A percentile compares a stretch with the other conserved stretches of the same genome.
phyloP scores from a whole-genome alignment of 2,329 filamentous ascomycete genomes.

The Rhynchosporium graminicola region DNA sequence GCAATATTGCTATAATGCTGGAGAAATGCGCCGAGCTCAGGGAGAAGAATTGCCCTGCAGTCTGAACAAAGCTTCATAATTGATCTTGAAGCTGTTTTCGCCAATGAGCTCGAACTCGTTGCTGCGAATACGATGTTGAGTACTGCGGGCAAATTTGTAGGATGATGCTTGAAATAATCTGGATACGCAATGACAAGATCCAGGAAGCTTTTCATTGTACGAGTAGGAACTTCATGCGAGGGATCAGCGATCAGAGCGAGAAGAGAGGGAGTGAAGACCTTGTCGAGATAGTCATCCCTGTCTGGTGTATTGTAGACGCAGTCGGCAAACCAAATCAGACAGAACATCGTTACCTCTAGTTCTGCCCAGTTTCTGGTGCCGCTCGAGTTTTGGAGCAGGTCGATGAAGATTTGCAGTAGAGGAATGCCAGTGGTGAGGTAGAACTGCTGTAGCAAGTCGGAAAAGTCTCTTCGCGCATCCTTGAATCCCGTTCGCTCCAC shows the following conservation, averaged over 20 bases:
- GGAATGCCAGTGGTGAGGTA: slow-evolving; percentile 61
- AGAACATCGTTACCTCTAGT: slow-evolving; percentile 62
- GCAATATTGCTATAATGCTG: slow-evolving; percentile 69
- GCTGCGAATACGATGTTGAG: slow-evolving; percentile 75
- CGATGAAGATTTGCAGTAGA: slow-evolving; percentile 58
- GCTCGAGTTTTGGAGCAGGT: slow-evolving; percentile 54
- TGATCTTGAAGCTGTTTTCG: slow-evolving; percentile 70
- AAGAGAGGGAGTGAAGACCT: slow-evolving; percentile 62
- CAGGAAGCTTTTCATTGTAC: slow-evolving; percentile 68
- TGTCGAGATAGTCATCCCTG: slow-evolving; percentile 59
- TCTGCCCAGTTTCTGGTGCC: slow-evolving; percentile 55
- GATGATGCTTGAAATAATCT: slow-evolving; percentile 73
- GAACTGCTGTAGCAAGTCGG: slow-evolving; percentile 72
- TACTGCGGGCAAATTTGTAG: slow-evolving; percentile 66
- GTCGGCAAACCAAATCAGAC: slow-evolving; percentile 67
- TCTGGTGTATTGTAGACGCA: slow-evolving; percentile 58
- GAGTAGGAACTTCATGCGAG: slow-evolving; percentile 56
- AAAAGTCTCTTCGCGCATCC: slow-evolving; percentile 76
- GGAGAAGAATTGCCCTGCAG: slow-evolving; percentile 68
- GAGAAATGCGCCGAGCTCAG: slow-evolving; percentile 68
- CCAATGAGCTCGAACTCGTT: slow-evolving; percentile 61
- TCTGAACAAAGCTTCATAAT: slow-evolving; percentile 75
- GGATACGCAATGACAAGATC: slow-evolving; percentile 72
- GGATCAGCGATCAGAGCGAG: slow-evolving; percentile 55
- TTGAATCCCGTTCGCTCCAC: slow-evolving; percentile 67